Conservation (phyloP, 2,329 filamentous ascomycete species). For the Xylaria multiplex region DNA sequence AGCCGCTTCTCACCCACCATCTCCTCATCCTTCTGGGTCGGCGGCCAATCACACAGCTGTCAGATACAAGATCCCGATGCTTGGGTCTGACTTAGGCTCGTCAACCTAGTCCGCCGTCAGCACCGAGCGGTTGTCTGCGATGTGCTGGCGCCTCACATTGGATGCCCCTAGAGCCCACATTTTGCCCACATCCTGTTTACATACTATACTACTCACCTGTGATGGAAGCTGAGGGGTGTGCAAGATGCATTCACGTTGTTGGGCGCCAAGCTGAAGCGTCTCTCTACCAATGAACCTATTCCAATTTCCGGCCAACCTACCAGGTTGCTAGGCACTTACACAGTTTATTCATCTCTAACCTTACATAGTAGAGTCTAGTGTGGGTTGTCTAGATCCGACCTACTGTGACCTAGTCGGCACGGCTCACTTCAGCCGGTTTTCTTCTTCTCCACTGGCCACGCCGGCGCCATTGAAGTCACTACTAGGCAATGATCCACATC, state of each 20-base stretch:
- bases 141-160: slow-evolving; percentile 33
- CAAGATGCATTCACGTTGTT: slow-evolving; percentile 31
- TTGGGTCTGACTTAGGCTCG: slow-evolving; percentile 9
- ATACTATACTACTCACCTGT: slow-evolving; percentile 3
- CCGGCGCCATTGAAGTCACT: slow-evolving; percentile 25
- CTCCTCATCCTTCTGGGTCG: slow-evolving; percentile 21
- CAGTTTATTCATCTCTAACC: slow-evolving; percentile 13
- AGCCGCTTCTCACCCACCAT: slow-evolving; percentile 14
- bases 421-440: slow-evolving; percentile 19
- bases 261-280: slow-evolving; percentile 34
- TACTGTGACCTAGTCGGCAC: slow-evolving; percentile 18
- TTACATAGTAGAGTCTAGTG: neutral
- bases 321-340: slow-evolving; percentile 7
- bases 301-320: slow-evolving; percentile 25
- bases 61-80: slow-evolving; percentile 21
- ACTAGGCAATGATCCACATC: slow-evolving; percentile 30
- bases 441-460: slow-evolving; percentile 26
- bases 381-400: slow-evolving; percentile 16
- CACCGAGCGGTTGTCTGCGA: slow-evolving; percentile 20
- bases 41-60: slow-evolving; percentile 23
- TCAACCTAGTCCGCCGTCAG: slow-evolving; percentile 28
- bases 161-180: slow-evolving; percentile 26
- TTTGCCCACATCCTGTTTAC: no score
- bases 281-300: slow-evolving; percentile 30
- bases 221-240: slow-evolving; percentile 23